Evolutionary conservation across 306 rosid genomes (phyloP).

Genomic region (Ziziphus jujuba): DNA sequence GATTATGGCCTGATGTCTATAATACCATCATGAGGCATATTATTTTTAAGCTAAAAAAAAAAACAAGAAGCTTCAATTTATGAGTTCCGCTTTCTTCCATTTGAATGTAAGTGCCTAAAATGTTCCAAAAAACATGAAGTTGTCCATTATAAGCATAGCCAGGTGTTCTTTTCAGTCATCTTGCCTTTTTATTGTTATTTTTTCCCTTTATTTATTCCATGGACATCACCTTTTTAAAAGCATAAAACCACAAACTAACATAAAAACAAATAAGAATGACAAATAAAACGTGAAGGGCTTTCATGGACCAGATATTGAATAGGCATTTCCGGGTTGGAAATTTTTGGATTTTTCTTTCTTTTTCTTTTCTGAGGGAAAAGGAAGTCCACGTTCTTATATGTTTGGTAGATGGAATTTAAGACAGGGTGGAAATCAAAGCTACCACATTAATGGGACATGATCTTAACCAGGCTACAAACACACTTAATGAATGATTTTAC

Average conservation of each 20-base stretch:
- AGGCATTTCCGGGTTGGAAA: not conserved
- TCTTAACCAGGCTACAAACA: not conserved
- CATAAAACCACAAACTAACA: not conserved
- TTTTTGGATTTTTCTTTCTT: conserved; percentile 1
- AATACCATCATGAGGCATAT: no score
- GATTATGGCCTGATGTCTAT: no score
- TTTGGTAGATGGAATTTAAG: not conserved
- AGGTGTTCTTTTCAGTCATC: conserved; percentile 1
- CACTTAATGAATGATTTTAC: not conserved
- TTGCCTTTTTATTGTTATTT: not conserved
- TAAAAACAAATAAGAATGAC: no score
- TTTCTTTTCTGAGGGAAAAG: not conserved
- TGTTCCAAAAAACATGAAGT: not conserved
- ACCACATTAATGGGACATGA: not conserved
- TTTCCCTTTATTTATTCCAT: no score
- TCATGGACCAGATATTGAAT: not conserved
- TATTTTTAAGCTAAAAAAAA: no score
- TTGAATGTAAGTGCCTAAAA: no score
- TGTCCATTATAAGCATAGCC: conserved; percentile 1
- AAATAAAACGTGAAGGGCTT: no score
- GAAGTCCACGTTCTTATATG: not conserved
- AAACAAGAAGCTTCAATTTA: no score
- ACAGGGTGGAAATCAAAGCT: not conserved
- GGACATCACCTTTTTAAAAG: not conserved
- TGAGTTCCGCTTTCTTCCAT: not conserved